Evolutionary conservation across 345 rosid species (phyloP).

Genomic region (Noccaea bulbosa): DNA sequence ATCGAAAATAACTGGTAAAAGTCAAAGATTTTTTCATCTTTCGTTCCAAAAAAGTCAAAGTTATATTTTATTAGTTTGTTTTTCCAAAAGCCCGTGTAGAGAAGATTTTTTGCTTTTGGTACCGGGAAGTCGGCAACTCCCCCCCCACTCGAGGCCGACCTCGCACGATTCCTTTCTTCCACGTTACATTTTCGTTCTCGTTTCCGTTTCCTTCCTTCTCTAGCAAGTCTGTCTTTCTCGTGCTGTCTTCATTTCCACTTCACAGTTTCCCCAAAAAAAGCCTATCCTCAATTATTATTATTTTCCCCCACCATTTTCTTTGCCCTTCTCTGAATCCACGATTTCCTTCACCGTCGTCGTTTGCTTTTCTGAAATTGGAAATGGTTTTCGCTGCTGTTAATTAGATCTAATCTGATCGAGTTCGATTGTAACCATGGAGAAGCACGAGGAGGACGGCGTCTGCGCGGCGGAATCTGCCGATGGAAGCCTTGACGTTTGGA

Average conservation of each 20-base stretch:
- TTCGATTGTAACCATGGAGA: slow-evolving; percentile 28
- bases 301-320: not conserved
- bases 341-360: not conserved
- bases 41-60: not conserved
- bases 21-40: not conserved
- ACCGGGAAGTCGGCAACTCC: slow-evolving; percentile 15
- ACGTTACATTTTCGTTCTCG: not conserved
- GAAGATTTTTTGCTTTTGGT: not conserved
- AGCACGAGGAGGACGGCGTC: slow-evolving; percentile 52
- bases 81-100: not conserved
- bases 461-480: slow-evolving; percentile 66
- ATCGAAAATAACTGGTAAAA: not conserved
- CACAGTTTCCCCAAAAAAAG: not conserved
- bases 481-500: slow-evolving; percentile 81
- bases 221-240: slow-evolving; percentile 8
- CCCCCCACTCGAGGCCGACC: slow-evolving; percentile 14
- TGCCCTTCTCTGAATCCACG: not conserved
- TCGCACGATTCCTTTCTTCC: slow-evolving; percentile 10
- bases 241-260: slow-evolving; percentile 3
- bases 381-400: not conserved
- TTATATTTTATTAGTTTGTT: not conserved
- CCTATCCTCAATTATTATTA: not conserved
- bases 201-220: slow-evolving; percentile 4
- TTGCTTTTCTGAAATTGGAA: not conserved
- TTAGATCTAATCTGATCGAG: slow-evolving; percentile 25